Percentiles rank a stretch among this genome's conserved stretches.
Evolutionary conservation across 2,329 filamentous ascomycete species (phyloP).

Genomic region (Aspergillus jensenii): DNA sequence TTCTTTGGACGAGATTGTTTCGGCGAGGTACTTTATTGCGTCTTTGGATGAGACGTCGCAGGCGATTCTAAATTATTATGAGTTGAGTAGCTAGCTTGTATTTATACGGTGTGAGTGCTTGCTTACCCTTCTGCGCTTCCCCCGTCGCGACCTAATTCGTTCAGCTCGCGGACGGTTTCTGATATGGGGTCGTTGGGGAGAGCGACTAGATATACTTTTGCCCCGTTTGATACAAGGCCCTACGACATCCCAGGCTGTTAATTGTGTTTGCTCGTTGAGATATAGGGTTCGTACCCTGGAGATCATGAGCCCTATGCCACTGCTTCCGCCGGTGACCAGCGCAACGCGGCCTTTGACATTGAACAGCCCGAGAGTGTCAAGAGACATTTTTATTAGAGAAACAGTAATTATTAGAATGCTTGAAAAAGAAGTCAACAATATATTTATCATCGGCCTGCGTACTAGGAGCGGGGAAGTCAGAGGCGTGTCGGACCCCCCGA

Average conservation of each 20-base stretch:
- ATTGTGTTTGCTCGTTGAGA: no score
- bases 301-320: conserved; percentile 51
- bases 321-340: conserved; percentile 46
- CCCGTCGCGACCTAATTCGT: conserved; percentile 33
- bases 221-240: conserved; percentile 48
- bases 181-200: conserved; percentile 44
- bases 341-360: conserved; percentile 45
- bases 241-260: conserved; percentile 10
- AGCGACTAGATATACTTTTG: conserved; percentile 48
- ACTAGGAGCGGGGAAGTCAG: no score
- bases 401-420: no score
- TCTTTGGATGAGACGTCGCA: conserved; percentile 34
- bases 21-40: conserved; percentile 33
- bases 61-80: neutral
- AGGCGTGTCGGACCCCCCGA: neutral
- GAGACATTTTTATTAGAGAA: neutral
- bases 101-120: no score
- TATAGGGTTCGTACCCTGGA: conserved; percentile 32
- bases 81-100: no score
- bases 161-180: conserved; percentile 40
- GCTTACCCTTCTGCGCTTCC: conserved; percentile 19
- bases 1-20: conserved; percentile 34
- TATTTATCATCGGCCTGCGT: no score
- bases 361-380: conserved; percentile 21
- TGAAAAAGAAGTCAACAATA: no score